phyloP scores from a whole-genome alignment of 441 rosid genomes.

The Capsella rubella region DNA sequence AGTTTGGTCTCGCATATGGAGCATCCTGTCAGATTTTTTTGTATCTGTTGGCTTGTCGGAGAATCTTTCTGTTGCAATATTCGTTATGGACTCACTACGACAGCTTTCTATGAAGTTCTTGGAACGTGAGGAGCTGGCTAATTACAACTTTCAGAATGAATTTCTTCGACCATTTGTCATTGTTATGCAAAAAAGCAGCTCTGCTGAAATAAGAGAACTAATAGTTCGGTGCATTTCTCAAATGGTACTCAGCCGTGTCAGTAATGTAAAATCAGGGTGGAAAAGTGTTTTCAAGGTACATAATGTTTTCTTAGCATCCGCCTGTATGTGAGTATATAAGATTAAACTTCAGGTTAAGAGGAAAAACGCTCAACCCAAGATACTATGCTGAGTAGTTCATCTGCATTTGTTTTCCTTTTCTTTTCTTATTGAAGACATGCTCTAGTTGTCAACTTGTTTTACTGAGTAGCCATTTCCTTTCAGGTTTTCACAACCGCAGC shows the following conservation, averaged over 20 bases:
- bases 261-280: conserved; percentile 98
- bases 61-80: conserved; percentile 97
- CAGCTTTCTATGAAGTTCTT: conserved; percentile 99
- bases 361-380: conserved; percentile 20
- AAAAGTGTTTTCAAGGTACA: conserved; percentile 97
- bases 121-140: conserved; percentile 99
- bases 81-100: conserved; percentile 98
- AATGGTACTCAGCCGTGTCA: conserved; percentile 98
- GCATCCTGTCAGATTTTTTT: conserved; percentile 96
- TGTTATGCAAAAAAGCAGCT: conserved; percentile 93
- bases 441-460: conserved; percentile 28
- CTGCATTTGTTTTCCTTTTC: not conserved
- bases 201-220: conserved; percentile 90
- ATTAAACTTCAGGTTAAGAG: conserved; percentile 34
- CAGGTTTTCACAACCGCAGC: conserved; percentile 96
- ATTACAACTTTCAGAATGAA: conserved; percentile 98
- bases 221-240: conserved; percentile 97
- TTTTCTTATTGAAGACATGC: not conserved
- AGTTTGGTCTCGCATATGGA: conserved; percentile 99
- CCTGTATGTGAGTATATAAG: conserved; percentile 24
- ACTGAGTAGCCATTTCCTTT: conserved; percentile 40
- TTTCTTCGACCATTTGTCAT: conserved; percentile 96
- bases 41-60: conserved; percentile 98
- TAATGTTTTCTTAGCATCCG: conserved; percentile 31
- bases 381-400: conserved; percentile 26